A percentile compares a stretch with the other conserved stretches of the same genome.
Evolutionary conservation across 1,284 basidiomycete species (phyloP).

Genomic region (Rhodotorula sp.): DNA sequence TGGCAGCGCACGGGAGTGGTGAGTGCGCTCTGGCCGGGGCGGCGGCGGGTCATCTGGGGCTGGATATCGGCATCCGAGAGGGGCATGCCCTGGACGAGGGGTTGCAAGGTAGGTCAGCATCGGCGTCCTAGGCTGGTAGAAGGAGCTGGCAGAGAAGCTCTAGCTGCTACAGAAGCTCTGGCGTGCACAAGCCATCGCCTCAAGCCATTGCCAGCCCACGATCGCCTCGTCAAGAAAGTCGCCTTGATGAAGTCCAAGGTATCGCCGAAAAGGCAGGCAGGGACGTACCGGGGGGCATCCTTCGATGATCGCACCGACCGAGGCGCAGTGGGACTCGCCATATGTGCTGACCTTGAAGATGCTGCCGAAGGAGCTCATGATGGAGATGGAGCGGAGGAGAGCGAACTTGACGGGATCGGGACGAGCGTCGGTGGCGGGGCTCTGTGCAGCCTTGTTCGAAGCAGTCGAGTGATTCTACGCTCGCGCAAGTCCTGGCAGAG

Average conservation of each 20-base stretch:
- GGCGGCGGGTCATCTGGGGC: conserved; percentile 81
- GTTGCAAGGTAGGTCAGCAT: not conserved
- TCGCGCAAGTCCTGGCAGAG: too few relatives aligned
- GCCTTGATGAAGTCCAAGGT: not conserved
- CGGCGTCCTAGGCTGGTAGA: not conserved
- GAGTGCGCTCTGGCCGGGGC: conserved; percentile 94
- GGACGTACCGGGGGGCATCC: conserved; percentile 83
- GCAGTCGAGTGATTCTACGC: not conserved
- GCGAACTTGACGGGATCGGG: not conserved
- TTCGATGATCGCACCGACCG: conserved; percentile 93
- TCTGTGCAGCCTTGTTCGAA: not conserved
- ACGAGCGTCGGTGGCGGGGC: too few relatives aligned
- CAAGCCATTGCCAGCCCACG: not conserved
- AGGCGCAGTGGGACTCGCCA: conserved; percentile 96
- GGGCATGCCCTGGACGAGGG: conserved; percentile 68
- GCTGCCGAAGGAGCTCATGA: conserved; percentile 89
- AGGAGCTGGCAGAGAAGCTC: not conserved
- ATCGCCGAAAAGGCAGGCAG: not conserved
- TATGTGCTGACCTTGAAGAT: conserved; percentile 94
- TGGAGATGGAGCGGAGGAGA: not conserved
- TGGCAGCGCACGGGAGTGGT: conserved; percentile 80
- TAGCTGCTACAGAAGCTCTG: too few relatives aligned
- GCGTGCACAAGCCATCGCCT: too few relatives aligned
- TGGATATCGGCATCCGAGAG: conserved; percentile 85
- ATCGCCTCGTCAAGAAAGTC: not conserved